A percentile compares a stretch with the other conserved stretches of the same genome.
These are phyloP conservation scores for Neoboletus magnificus DNA, from an alignment of 768 basidiomycete genomes.

Conservation along the genomic window DNA sequence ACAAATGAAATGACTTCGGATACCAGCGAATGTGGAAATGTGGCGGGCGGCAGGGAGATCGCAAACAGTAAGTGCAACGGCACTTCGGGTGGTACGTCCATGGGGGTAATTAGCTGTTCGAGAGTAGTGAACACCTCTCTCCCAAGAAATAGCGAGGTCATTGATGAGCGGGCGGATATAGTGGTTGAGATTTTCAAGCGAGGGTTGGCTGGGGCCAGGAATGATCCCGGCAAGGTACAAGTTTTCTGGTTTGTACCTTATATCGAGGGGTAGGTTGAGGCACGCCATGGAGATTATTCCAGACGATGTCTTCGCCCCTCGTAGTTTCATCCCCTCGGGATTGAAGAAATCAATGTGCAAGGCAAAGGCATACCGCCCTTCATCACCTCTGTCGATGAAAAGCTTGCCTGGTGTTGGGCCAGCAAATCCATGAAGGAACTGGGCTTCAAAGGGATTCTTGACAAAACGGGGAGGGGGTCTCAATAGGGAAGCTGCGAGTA, in stretches of 20 bases:
- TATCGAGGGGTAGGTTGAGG: slow-evolving; percentile 34
- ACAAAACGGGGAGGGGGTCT: not conserved
- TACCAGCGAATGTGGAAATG: too few relatives aligned
- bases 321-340: slow-evolving; percentile 24
- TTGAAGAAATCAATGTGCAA: slow-evolving; percentile 38
- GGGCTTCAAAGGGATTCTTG: slow-evolving; percentile 14
- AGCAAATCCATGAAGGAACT: slow-evolving; percentile 27
- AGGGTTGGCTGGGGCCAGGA: too few relatives aligned
- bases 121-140: slow-evolving; percentile 26
- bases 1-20: too few relatives aligned
- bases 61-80: slow-evolving; percentile 30
- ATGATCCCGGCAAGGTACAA: too few relatives aligned
- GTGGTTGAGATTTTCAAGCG: too few relatives aligned
- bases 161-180: too few relatives aligned
- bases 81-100: slow-evolving; percentile 24
- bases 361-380: slow-evolving; percentile 31
- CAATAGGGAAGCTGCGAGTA: not conserved
- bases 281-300: slow-evolving; percentile 15
- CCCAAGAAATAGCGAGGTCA: slow-evolving; percentile 32
- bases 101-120: slow-evolving; percentile 8
- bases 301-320: slow-evolving; percentile 26
- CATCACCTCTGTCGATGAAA: slow-evolving; percentile 11
- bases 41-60: too few relatives aligned
- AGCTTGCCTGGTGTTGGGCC: slow-evolving; percentile 15
- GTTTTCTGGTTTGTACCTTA: slow-evolving; percentile 37